Evolutionary conservation across 352 stramenopile genomes (phyloP), one percentile per base, ranked within the genome.

Genomic region (Peronospora farinosa): DNA sequence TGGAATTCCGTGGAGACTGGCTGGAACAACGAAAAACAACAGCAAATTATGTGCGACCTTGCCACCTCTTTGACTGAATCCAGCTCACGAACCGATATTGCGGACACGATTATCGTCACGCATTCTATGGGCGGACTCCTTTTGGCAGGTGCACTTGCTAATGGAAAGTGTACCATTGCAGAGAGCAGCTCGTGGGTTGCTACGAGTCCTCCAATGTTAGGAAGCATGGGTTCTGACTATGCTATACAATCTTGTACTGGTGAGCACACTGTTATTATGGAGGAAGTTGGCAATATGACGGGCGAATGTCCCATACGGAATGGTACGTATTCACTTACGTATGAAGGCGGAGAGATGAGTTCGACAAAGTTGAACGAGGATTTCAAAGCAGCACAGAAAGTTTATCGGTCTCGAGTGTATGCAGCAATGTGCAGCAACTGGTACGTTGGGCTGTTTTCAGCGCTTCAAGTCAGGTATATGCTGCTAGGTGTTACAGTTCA

Each of bases 91-190:
- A 60, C 43, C 7, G 48, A 65, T 38, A 69, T 77, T 33, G 46
- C 62, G 9, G 58, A 77, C 40, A 69, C 69, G 1, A 78, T 79
- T 39, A 46, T 83, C 12, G 49, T 79, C 13, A 63, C 63, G 12
- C 68, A 83, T 43, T 83, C 72, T 0, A 79, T 79, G 66, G 69
- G 68, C 11, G 69, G 66, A 7, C 57, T 83, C 8, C 47, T 72
- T 16, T 19, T 76, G 11, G 69, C 51, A 30, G 46, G 63, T 10
- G 71, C 68, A 1, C 57, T 85, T 30, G 72, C 72, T 7, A 69
- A 46, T 1, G 63, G 63, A 11, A 66, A 64, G 25, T 88, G 76
- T 49, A 52, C 47, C 23, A 47, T 86, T 0, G 60, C 48, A 19
- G 66, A 58, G 16, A 67, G 50, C 38, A 65, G 56, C 5, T 68